Percentiles rank a stretch among this genome's conserved stretches.
These are phyloP conservation scores for Wickerhamiella dianesei DNA, from an alignment of 805 yeast species.

Conservation along the genomic window DNA sequence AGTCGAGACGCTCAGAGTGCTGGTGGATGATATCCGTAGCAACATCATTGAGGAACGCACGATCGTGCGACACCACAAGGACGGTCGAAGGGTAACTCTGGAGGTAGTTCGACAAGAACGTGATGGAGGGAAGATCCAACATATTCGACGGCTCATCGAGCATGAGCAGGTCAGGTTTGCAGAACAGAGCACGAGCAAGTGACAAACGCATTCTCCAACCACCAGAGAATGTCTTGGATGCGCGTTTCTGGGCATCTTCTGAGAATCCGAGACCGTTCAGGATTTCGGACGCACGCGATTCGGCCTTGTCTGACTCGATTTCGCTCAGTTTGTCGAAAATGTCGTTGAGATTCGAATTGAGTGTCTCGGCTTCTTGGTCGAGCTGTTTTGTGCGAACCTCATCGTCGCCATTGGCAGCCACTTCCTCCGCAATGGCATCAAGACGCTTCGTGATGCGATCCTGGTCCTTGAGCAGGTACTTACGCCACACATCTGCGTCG, in stretches of 20 bases:
- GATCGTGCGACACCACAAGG: conserved; percentile 92
- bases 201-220: conserved; percentile 99
- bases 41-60: conserved; percentile 92
- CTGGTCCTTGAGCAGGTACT: conserved; percentile 70
- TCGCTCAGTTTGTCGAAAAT: conserved; percentile 72
- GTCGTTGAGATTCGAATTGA: conserved; percentile 63
- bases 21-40: conserved; percentile 98
- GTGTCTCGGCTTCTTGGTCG: conserved; percentile 82
- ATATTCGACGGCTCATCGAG: conserved; percentile 98
- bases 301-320: conserved; percentile 96
- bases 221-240: conserved; percentile 92
- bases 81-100: conserved; percentile 88
- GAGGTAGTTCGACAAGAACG: conserved; percentile 78
- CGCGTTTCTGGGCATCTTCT: conserved; percentile 62
- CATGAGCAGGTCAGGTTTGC: conserved; percentile 85
- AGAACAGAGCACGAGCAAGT: conserved; percentile 94
- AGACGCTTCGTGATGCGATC: conserved; percentile 46
- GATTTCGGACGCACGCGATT: conserved; percentile 90
- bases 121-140: conserved; percentile 99
- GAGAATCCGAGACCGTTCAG: conserved; percentile 89
- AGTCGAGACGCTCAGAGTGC: conserved; percentile 92
- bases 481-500: conserved; percentile 99
- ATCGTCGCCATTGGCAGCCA: conserved; percentile 39
- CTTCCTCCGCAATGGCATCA: conserved; percentile 55
- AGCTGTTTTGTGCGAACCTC: conserved; percentile 50